Conservation (phyloP, 208 protist genomes). For the Trypanosomatidae sp. region DNA sequence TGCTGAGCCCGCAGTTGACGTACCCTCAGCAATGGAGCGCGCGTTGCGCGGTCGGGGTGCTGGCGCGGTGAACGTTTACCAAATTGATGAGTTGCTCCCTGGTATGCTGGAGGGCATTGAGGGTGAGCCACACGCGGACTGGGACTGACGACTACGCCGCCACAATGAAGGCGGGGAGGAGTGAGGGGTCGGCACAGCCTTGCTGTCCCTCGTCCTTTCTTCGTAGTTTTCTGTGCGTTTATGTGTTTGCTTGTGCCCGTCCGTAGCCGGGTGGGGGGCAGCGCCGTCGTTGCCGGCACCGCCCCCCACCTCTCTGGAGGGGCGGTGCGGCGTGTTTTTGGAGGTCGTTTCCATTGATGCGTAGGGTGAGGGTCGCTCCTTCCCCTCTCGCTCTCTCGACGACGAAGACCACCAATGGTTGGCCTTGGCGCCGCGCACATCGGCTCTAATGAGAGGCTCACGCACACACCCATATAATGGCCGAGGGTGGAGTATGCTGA, state of each 20-base stretch:
- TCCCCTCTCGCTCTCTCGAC: not conserved
- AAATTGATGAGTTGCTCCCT: constrained; percentile 80
- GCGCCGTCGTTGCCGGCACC: too few relatives aligned
- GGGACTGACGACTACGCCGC: constrained; percentile 26
- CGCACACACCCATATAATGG: not conserved
- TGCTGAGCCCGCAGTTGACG: constrained; percentile 37
- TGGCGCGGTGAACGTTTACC: constrained; percentile 59
- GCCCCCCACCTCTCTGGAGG: not conserved
- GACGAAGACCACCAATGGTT: not conserved
- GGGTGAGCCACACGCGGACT: constrained; percentile 52
- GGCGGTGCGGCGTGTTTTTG: not conserved
- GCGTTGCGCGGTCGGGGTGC: constrained; percentile 66
- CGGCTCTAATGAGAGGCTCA: not conserved
- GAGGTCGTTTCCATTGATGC: too few relatives aligned
- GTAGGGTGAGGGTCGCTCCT: too few relatives aligned
- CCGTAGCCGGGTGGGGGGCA: not conserved
- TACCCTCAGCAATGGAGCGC: constrained; percentile 63
- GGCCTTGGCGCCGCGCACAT: not conserved
- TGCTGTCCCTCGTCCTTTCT: not conserved
- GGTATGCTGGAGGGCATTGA: constrained; percentile 51
- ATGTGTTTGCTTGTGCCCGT: not conserved
- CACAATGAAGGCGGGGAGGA: not conserved
- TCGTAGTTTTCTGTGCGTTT: not conserved
- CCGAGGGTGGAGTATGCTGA: not conserved
- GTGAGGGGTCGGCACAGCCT: not conserved